Conservation (phyloP, 345 rosid genomes). For the Salix viminalis region DNA sequence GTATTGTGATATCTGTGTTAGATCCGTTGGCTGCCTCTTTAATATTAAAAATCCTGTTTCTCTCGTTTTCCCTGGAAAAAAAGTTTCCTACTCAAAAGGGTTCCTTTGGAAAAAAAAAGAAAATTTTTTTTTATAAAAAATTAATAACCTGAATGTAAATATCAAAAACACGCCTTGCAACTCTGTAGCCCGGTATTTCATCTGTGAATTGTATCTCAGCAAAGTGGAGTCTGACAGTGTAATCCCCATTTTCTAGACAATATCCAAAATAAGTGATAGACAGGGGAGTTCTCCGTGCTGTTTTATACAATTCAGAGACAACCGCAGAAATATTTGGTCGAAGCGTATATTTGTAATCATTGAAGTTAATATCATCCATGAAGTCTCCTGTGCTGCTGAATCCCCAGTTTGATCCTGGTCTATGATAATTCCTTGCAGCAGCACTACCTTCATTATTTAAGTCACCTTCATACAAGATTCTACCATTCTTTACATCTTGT, state of each 20-base stretch:
- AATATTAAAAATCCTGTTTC: neutral
- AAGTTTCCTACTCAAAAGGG: too few relatives aligned
- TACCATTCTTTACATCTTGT: neutral
- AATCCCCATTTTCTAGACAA: too few relatives aligned
- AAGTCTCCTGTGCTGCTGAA: constrained; percentile 4
- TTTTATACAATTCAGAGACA: neutral
- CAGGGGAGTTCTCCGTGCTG: neutral
- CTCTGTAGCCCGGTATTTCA: neutral
- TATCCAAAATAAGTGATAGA: neutral
- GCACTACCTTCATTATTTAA: accelerated
- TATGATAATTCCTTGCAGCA: neutral
- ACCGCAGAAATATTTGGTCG: too few relatives aligned
- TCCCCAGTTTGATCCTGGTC: neutral
- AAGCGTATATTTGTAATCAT: too few relatives aligned
- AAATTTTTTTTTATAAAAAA: too few relatives aligned
- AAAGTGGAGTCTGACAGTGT: constrained; percentile 3
- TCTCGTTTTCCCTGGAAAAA: neutral
- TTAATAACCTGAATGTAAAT: neutral
- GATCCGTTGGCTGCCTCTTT: neutral
- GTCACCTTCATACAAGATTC: neutral
- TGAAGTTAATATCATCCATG: neutral
- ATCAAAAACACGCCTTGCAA: neutral
- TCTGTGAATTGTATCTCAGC: neutral
- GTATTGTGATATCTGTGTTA: neutral
- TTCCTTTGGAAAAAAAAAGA: neutral